A percentile compares a stretch with the other conserved stretches of the same genome.
Evolutionary conservation across 495 filamentous ascomycete species (phyloP).

Genomic region (Lophiostoma macrostomum): DNA sequence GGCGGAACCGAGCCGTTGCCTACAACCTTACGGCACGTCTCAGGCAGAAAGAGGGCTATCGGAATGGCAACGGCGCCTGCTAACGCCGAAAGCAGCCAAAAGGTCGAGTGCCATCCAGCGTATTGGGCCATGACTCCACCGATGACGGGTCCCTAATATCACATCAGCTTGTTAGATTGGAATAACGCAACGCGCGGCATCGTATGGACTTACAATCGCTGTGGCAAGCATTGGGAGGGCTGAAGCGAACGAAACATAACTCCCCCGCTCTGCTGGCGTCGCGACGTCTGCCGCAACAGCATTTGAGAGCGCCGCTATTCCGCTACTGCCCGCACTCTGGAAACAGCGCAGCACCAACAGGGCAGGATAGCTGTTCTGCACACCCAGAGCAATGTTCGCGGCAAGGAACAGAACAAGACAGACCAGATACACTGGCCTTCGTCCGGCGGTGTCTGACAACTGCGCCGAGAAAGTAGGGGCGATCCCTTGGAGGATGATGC

Average conservation of each 20-base stretch:
- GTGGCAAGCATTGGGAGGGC: too few relatives aligned
- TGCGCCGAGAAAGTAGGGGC: conserved; percentile 47
- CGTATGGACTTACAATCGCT: too few relatives aligned
- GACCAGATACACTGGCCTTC: conserved; percentile 47
- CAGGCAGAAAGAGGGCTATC: conserved; percentile 29
- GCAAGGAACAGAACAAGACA: conserved; percentile 47
- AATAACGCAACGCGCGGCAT: too few relatives aligned
- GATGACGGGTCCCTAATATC: conserved; percentile 33
- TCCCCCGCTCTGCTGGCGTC: conserved; percentile 47
- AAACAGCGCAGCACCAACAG: conserved; percentile 51
- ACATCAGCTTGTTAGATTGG: neutral
- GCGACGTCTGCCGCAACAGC: conserved; percentile 47
- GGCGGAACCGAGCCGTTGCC: conserved; percentile 41
- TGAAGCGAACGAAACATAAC: conserved; percentile 44
- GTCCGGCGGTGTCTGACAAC: conserved; percentile 49
- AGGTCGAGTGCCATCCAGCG: conserved; percentile 38
- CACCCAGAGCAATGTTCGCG: conserved; percentile 50
- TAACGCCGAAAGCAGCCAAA: conserved; percentile 39
- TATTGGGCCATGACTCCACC: conserved; percentile 38
- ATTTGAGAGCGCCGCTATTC: conserved; percentile 43
- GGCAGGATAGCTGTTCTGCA: conserved; percentile 46
- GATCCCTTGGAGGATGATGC: conserved; percentile 42
- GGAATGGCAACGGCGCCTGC: conserved; percentile 40
- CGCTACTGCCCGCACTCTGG: conserved; percentile 50
- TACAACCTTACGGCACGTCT: conserved; percentile 25